These are phyloP conservation scores for Lachnellula arida DNA, from an alignment of 2,329 filamentous ascomycete species.

Conservation along the genomic window DNA sequence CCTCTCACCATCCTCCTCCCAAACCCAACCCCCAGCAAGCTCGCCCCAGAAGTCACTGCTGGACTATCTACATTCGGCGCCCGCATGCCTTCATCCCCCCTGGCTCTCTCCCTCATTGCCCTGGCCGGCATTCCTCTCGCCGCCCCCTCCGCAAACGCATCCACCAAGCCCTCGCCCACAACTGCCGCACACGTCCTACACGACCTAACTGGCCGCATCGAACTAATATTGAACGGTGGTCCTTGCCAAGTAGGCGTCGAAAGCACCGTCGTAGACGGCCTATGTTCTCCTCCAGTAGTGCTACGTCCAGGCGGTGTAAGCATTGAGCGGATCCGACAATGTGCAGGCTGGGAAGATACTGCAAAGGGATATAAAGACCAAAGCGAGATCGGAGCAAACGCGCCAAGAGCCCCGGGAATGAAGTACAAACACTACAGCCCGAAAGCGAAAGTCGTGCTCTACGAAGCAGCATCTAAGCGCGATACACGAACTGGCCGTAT, in stretches of 20 bases:
- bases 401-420: constrained; percentile 89
- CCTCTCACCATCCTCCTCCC: constrained; percentile 87
- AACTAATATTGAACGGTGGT: constrained; percentile 85
- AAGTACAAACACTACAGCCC: constrained; percentile 99
- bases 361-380: constrained; percentile 74
- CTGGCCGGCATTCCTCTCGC: constrained; percentile 75
- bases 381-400: constrained; percentile 58
- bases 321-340: constrained; percentile 69
- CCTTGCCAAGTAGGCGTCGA: constrained; percentile 86
- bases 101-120: constrained; percentile 85
- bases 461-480: constrained; percentile 51
- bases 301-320: constrained; percentile 83
- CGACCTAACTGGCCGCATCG: constrained; percentile 77
- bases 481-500: constrained; percentile 18
- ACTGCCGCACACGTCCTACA: constrained; percentile 83
- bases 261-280: constrained; percentile 91
- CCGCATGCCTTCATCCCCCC: constrained; percentile 77
- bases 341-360: constrained; percentile 76
- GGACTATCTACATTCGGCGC: constrained; percentile 80
- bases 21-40: constrained; percentile 60
- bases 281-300: constrained; percentile 75
- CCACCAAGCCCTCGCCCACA: constrained; percentile 87
- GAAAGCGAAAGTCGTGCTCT: constrained; percentile 78
- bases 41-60: constrained; percentile 91
- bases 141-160: constrained; percentile 90